Evolutionary conservation across 176 grass and related monocot genomes (phyloP).

Genomic region (Eleusine indica): DNA sequence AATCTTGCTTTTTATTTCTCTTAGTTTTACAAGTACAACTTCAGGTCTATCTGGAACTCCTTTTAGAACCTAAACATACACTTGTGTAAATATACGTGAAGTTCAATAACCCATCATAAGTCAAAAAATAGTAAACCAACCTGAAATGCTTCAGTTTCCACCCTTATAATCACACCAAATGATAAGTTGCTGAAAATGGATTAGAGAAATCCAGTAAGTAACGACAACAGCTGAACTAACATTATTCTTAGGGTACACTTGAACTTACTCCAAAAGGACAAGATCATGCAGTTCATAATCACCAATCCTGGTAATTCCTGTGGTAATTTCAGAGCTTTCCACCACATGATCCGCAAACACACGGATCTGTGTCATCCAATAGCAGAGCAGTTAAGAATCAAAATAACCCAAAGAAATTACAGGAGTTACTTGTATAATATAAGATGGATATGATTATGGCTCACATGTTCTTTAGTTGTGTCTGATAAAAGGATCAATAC

Average conservation of each 20-base stretch:
- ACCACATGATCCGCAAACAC: slow-evolving; percentile 97
- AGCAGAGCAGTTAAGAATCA: slow-evolving; percentile 27
- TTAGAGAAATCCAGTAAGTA: slow-evolving; percentile 27
- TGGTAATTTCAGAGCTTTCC: slow-evolving; percentile 97
- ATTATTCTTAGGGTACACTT: slow-evolving; percentile 11
- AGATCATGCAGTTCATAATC: slow-evolving; percentile 98
- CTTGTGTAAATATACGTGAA: slow-evolving; percentile 42
- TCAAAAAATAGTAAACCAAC: slow-evolving; percentile 23
- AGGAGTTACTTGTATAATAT: slow-evolving; percentile 3
- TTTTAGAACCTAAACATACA: slow-evolving; percentile 84
- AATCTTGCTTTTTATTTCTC: slow-evolving; percentile 97
- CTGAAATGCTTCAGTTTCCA: slow-evolving; percentile 96
- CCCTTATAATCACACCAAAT: slow-evolving; percentile 95
- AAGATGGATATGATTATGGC: slow-evolving; percentile 22
- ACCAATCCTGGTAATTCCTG: slow-evolving; percentile 83
- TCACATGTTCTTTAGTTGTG: slow-evolving; percentile 92
- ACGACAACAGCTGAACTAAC: slow-evolving; percentile 11
- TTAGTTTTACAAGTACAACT: slow-evolving; percentile 89
- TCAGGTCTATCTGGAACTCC: slow-evolving; percentile 90
- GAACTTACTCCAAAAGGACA: slow-evolving; percentile 91
- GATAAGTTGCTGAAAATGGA: slow-evolving; percentile 81
- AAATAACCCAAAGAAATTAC: slow-evolving; percentile 34
- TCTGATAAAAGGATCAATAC: slow-evolving; percentile 91
- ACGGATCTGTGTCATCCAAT: slow-evolving; percentile 60
- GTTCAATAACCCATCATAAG: background rate